Evolutionary conservation across 495 filamentous ascomycete genomes (phyloP).

Genomic region (Lophiostoma macrostomum): DNA sequence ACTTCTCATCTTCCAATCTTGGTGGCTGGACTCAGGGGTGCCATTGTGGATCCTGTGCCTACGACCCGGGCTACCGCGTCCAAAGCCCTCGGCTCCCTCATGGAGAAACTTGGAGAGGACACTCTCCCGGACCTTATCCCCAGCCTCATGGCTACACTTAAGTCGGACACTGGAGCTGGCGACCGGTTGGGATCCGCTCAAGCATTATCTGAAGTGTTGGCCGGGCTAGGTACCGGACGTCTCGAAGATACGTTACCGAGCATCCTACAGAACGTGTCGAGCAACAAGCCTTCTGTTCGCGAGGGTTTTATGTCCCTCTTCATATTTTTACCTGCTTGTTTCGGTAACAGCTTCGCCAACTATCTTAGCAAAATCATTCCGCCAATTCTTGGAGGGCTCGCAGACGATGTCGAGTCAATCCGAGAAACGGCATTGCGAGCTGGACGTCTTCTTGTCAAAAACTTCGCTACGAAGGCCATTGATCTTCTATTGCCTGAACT

Average conservation of each 20-base stretch:
- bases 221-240: conserved; percentile 84
- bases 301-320: conserved; percentile 99
- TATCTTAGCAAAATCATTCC: conserved; percentile 96
- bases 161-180: conserved; percentile 93
- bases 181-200: conserved; percentile 95
- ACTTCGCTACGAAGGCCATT: conserved; percentile 91
- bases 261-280: conserved; percentile 92
- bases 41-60: conserved; percentile 91
- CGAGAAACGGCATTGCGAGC: conserved; percentile 90
- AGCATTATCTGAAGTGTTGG: conserved; percentile 93
- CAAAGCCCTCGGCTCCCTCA: conserved; percentile 87
- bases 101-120: conserved; percentile 97
- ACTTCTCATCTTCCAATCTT: conserved; percentile 87
- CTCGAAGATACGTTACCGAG: conserved; percentile 95
- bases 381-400: conserved; percentile 88
- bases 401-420: conserved; percentile 93
- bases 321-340: conserved; percentile 97
- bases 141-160: conserved; percentile 93
- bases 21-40: conserved; percentile 82
- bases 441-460: conserved; percentile 92
- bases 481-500: conserved; percentile 92
- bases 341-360: conserved; percentile 95
- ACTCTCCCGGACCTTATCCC: conserved; percentile 95
- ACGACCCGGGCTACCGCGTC: conserved; percentile 96
- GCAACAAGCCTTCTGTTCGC: conserved; percentile 81